phyloP scores from a whole-genome alignment of 148 eudicot species.

The Salicornia ramosissima region DNA sequence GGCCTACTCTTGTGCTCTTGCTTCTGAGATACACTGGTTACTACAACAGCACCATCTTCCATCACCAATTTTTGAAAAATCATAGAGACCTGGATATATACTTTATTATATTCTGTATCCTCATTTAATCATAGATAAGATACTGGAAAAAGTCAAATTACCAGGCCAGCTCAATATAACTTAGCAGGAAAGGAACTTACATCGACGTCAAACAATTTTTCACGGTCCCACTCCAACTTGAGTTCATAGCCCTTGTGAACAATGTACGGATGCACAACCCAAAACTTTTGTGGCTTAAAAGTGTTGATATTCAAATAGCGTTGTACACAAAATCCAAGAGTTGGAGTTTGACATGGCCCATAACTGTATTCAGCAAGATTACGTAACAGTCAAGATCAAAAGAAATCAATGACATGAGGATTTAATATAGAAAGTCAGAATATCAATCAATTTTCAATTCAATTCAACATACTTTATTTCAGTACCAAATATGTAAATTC shows the following conservation, averaged over 20 bases:
- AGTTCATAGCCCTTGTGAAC: slow-evolving; percentile 70
- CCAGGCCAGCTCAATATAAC: not conserved
- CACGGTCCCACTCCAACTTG: slow-evolving; percentile 91
- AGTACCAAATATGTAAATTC: not conserved
- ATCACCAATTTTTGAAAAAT: slow-evolving; percentile 71
- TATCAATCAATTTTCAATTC: too few relatives aligned
- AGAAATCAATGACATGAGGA: slow-evolving; percentile 7
- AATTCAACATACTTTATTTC: not conserved
- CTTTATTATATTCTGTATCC: not conserved
- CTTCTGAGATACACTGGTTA: slow-evolving; percentile 57
- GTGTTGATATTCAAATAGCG: slow-evolving; percentile 80
- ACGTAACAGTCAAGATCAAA: slow-evolving; percentile 11
- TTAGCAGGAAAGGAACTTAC: slow-evolving; percentile 34
- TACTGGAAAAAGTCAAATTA: not conserved
- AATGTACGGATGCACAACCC: slow-evolving; percentile 77
- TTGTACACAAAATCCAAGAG: slow-evolving; percentile 97
- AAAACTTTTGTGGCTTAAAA: slow-evolving; percentile 84
- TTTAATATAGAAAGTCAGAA: not conserved
- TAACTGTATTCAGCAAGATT: slow-evolving; percentile 47
- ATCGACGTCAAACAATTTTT: slow-evolving; percentile 72
- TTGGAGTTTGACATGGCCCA: slow-evolving; percentile 99
- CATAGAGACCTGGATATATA: slow-evolving; percentile 45
- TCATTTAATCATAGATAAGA: slow-evolving; percentile 12
- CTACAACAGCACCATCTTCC: slow-evolving; percentile 67
- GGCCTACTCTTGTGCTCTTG: slow-evolving; percentile 90